Evolutionary conservation across 1,284 basidiomycete genomes (phyloP).

Genomic region (Wolfiporia cocos): DNA sequence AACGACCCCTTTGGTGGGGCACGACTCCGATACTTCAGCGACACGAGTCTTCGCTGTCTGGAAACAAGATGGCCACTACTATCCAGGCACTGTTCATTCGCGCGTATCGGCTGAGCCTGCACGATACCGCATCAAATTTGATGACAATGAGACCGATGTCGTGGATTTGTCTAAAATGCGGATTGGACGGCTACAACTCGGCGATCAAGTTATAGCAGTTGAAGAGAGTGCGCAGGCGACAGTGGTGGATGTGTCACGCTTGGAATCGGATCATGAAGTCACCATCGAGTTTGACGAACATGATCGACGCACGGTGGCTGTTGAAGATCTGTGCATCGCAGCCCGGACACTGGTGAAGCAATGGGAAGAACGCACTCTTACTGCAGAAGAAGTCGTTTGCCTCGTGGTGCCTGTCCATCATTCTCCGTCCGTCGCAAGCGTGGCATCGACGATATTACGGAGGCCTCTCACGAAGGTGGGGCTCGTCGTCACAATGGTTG

Average conservation of each 20-base stretch:
- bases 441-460: conserved; percentile 25
- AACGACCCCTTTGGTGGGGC: conserved; percentile 11
- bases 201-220: conserved; percentile 47
- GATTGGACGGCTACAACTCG: conserved; percentile 37
- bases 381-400: conserved; percentile 34
- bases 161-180: conserved; percentile 53
- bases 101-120: conserved; percentile 15
- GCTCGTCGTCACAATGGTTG: conserved; percentile 29
- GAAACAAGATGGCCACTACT: conserved; percentile 54
- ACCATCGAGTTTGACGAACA: conserved; percentile 34
- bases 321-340: conserved; percentile 40
- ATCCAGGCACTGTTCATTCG: conserved; percentile 48
- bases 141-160: conserved; percentile 43
- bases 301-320: conserved; percentile 17
- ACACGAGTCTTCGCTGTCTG: conserved; percentile 66
- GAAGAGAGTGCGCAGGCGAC: conserved; percentile 24
- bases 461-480: conserved; percentile 37
- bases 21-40: conserved; percentile 11
- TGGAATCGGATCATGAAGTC: conserved; percentile 29
- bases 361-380: conserved; percentile 48
- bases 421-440: conserved; percentile 35
- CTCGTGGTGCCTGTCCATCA: conserved; percentile 35
- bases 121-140: conserved; percentile 49
- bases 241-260: conserved; percentile 31
- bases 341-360: conserved; percentile 38